Percentiles rank a stretch among this genome's conserved stretches.
Evolutionary conservation across 2,329 filamentous ascomycete genomes (phyloP).

Genomic region (Stachybotrys elegans): DNA sequence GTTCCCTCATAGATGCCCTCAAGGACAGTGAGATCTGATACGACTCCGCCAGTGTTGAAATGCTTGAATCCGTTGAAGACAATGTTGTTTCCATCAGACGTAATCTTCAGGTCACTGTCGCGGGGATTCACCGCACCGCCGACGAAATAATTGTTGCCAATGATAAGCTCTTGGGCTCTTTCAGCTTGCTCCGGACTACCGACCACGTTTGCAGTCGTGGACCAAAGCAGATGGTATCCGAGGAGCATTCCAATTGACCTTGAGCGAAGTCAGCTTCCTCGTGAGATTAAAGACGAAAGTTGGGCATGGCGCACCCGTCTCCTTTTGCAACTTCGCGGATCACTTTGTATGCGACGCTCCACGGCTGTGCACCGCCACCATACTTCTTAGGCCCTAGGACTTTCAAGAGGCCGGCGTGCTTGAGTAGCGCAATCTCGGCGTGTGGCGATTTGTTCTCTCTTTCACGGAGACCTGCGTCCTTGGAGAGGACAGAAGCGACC

Average conservation of each 20-base stretch:
- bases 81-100: constrained; percentile 45
- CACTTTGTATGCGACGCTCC: constrained; percentile 48
- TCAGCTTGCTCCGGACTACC: constrained; percentile 57
- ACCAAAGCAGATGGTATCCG: constrained; percentile 62
- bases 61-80: constrained; percentile 59
- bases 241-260: constrained; percentile 60
- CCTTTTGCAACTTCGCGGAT: constrained; percentile 60
- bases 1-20: constrained; percentile 58
- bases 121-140: constrained; percentile 63
- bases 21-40: constrained; percentile 61
- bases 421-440: constrained; percentile 34
- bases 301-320: constrained; percentile 52
- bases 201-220: constrained; percentile 54
- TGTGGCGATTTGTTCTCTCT: constrained; percentile 33
- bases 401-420: constrained; percentile 34
- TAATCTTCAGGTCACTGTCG: constrained; percentile 56
- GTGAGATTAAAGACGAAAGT: not conserved
- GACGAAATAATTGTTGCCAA: constrained; percentile 61
- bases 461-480: constrained; percentile 29
- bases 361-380: constrained; percentile 37
- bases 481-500: constrained; percentile 27
- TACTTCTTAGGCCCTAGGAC: constrained; percentile 32
- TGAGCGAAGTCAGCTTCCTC: not conserved
- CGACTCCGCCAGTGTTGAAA: constrained; percentile 64
- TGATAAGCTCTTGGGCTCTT: constrained; percentile 49